Base-by-base conservation (phyloP, 1,284 basidiomycete genomes). In the Calocybe gambosa region DNA sequence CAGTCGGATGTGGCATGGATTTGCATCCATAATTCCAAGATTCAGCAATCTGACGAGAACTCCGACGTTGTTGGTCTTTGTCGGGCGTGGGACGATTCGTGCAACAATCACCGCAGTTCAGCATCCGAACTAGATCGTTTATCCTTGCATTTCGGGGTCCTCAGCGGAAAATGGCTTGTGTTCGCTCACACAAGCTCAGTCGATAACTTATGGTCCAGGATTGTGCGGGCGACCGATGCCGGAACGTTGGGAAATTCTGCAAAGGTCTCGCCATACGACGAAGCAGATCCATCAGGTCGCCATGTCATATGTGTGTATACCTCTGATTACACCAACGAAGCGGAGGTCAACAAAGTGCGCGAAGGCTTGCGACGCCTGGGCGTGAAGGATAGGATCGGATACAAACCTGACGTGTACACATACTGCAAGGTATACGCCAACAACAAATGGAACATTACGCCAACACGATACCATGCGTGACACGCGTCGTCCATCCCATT, bases 291-390 rank as follows among this genome's bases (percentile, higher is more conserved):
- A 6, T 19, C 31, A 2, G 5, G 13, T 9, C 13, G 10, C 1
- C 51, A 53, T n/a, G 31, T 46, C 15, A 53, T 53, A 18, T 46
- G 46, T 16, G 49, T 53, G 9, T 53, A 38, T 31, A 53, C 46
- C 3, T 23, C 26, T 2, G 51, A 53, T 26, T 50, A 48, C 34
- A 53, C 34, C 12, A 20, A 47, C 26, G 8, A 10, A 7, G 8
- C 1, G 2, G 49, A 50, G 10, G 44, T 53, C 2, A 38, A 46
- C 4, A 42, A 23, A 21, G 46, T 53, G 8, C 51, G 51, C 36
- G 44, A 53, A 7, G 42, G 39, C 0, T 42, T 53, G 13, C 39
- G 45, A 23, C 46, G 50, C 23, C 38, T 53, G 28, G 49, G 51
- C 4, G 12, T 51, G 19, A 53, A 45, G 25, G 6, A 20, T 8